Conservation (phyloP, 2,329 filamentous ascomycete species). For the Daldinia eschscholtzii region DNA sequence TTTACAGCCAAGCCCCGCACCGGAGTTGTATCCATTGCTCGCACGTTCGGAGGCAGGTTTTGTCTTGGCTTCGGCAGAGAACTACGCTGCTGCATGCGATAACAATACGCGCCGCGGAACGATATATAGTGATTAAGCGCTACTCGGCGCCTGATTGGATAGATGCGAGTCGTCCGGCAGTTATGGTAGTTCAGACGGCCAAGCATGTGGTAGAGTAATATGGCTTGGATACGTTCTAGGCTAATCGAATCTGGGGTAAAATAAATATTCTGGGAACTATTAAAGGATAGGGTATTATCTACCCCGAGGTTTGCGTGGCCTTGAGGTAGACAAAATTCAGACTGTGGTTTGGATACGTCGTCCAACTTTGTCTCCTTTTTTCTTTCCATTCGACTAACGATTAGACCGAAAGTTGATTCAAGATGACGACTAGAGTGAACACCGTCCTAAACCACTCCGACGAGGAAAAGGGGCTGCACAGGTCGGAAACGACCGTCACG, state of each 20-base stretch:
- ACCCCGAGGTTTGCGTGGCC: neutral
- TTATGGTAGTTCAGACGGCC: conserved; percentile 22
- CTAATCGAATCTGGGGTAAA: conserved; percentile 29
- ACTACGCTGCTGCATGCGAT: conserved; percentile 16
- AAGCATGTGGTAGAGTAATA: conserved; percentile 18
- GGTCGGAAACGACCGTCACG: conserved; percentile 53
- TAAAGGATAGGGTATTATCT: conserved; percentile 24
- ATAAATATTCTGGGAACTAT: conserved; percentile 19
- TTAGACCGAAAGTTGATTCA: conserved; percentile 18
- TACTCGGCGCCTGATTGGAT: conserved; percentile 21
- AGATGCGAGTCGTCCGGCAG: conserved; percentile 29
- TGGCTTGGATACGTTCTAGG: conserved; percentile 23
- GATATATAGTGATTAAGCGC: conserved; percentile 28
- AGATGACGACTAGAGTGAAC: conserved; percentile 41
- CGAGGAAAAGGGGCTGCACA: conserved; percentile 54
- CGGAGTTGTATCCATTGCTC: conserved; percentile 38
- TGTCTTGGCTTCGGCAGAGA: conserved; percentile 42
- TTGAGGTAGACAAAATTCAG: neutral
- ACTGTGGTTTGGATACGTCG: neutral
- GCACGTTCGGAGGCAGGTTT: conserved; percentile 21
- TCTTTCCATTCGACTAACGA: neutral
- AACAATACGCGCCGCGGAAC: conserved; percentile 19
- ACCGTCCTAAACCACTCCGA: conserved; percentile 41
- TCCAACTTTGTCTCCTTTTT: neutral
- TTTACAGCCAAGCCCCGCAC: conserved; percentile 41